A percentile compares a stretch with the other conserved stretches of the same genome.
These are phyloP conservation scores for Kwoniella shivajii DNA, from an alignment of 1,284 basidiomycete genomes.

Conservation along the genomic window DNA sequence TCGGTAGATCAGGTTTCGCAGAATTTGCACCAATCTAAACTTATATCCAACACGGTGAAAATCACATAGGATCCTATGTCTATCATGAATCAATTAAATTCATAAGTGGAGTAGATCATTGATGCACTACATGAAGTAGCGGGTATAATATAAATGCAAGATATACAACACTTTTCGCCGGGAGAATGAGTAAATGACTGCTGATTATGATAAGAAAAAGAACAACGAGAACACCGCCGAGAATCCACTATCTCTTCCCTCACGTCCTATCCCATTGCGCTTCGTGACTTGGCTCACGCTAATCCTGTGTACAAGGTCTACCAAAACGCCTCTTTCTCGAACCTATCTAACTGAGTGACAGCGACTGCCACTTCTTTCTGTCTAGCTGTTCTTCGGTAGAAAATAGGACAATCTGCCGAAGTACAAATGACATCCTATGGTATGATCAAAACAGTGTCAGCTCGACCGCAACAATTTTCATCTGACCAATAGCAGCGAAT, in stretches of 20 bases:
- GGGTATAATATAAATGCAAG: constrained; percentile 11
- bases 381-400: constrained; percentile 94
- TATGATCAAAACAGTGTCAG: background rate
- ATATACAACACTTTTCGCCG: too few relatives aligned
- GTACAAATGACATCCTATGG: constrained; percentile 91
- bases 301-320: too few relatives aligned
- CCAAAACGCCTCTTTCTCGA: constrained; percentile 61
- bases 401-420: constrained; percentile 96
- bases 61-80: background rate
- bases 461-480: too few relatives aligned
- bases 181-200: too few relatives aligned
- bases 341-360: constrained; percentile 73
- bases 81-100: too few relatives aligned
- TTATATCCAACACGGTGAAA: too few relatives aligned
- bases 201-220: background rate
- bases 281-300: too few relatives aligned
- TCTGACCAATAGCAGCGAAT: background rate
- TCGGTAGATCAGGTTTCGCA: constrained; percentile 82
- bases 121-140: background rate
- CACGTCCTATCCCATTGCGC: too few relatives aligned
- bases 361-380: constrained; percentile 93
- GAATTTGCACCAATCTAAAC: constrained; percentile 53
- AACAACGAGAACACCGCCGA: background rate
- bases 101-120: background rate
- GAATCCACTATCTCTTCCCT: too few relatives aligned